Evolutionary conservation across 2,329 filamentous ascomycete genomes (phyloP).

Genomic region (Penicillium oxalicum): DNA sequence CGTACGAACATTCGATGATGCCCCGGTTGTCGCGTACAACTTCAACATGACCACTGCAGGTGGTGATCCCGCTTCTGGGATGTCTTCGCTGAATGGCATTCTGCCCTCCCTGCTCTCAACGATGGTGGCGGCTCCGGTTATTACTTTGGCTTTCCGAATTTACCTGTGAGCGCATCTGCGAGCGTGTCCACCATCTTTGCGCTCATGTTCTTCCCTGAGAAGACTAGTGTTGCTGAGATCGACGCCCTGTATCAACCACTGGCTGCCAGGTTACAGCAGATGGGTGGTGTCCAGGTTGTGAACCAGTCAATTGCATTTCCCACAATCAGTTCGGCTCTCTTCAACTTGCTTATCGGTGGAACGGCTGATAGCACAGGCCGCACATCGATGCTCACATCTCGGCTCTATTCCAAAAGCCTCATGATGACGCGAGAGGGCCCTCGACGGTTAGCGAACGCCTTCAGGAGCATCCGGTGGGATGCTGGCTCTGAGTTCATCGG

Average conservation of each 20-base stretch:
- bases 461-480: conserved; percentile 14
- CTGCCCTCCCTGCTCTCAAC: conserved; percentile 41
- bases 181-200: conserved; percentile 12
- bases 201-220: conserved; percentile 20
- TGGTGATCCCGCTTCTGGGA: conserved; percentile 17
- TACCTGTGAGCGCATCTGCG: conserved; percentile 25
- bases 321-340: conserved; percentile 14
- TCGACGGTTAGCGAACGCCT: conserved; percentile 7
- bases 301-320: conserved; percentile 18
- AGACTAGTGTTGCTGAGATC: conserved; percentile 17
- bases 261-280: conserved; percentile 11
- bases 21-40: conserved; percentile 26
- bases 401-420: conserved; percentile 30
- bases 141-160: conserved; percentile 33
- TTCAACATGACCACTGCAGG: conserved; percentile 17
- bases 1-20: conserved; percentile 38
- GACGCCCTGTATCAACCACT: conserved; percentile 17
- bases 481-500: conserved; percentile 21
- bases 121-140: conserved; percentile 40
- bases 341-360: conserved; percentile 16
- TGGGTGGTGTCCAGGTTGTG: conserved; percentile 11
- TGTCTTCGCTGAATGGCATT: conserved; percentile 29
- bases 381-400: conserved; percentile 23
- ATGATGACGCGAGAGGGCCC: conserved; percentile 18
- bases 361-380: conserved; percentile 20